Conservation (phyloP, 352 stramenopile species). For the Salisapilia sapeloensis region DNA sequence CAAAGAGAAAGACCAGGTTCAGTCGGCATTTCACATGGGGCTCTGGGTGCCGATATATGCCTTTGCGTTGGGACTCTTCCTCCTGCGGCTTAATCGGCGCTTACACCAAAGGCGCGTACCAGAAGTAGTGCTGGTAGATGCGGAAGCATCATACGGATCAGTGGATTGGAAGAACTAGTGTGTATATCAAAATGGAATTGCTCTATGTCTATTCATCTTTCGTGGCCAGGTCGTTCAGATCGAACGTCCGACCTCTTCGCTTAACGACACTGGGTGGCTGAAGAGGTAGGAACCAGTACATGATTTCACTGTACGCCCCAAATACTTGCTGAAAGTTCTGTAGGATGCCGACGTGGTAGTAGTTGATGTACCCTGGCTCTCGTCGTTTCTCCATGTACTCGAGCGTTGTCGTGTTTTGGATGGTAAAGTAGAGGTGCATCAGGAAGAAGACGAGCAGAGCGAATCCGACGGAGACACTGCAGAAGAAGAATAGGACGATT, state of each 20-base stretch:
- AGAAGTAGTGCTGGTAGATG: too few species aligned
- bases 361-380: constrained; percentile 62
- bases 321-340: constrained; percentile 68
- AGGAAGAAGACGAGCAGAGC: constrained; percentile 60
- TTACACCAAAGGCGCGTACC: too few species aligned
- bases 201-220: too few species aligned
- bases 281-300: constrained; percentile 59
- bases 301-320: constrained; percentile 30
- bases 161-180: too few species aligned
- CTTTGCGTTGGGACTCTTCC: too few species aligned
- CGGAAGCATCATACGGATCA: too few species aligned
- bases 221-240: constrained; percentile 27
- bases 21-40: too few species aligned
- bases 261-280: constrained; percentile 27
- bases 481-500: constrained; percentile 54
- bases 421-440: constrained; percentile 55
- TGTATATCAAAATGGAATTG: too few species aligned
- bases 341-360: constrained; percentile 55
- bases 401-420: constrained; percentile 66
- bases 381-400: constrained; percentile 79
- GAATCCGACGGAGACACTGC: constrained; percentile 35
- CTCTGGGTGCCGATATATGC: too few species aligned
- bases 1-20: too few species aligned
- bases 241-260: constrained; percentile 25
- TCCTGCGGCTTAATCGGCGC: too few species aligned